Base-by-base conservation (phyloP, 2,329 filamentous ascomycete species). In the Grosmannia huntii region DNA sequence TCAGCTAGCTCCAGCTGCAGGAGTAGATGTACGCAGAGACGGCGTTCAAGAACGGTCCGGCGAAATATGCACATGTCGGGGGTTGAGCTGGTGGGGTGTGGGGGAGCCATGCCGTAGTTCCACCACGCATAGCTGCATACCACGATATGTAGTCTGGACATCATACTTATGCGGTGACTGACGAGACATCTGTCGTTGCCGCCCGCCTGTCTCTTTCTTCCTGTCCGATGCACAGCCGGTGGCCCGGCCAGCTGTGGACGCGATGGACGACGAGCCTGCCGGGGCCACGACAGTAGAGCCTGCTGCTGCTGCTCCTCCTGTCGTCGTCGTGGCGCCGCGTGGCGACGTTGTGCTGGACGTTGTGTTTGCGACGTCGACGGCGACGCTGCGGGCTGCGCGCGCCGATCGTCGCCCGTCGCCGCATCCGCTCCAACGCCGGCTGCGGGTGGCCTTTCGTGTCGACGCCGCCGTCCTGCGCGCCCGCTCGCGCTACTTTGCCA, bases 341-440 rank as follows among this genome's bases (percentile, higher is more conserved):
- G 87, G 87, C 41, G 83, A 90, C 65, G 69, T 89, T 23, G 68
- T 90, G 36, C 76, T 90, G 16, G 77, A 84, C 61, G 78, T 89
- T 41, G 77, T 77, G 9, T 87, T 89, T 65, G 78, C 84, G 61
- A 83, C 80, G 41, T 81, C 77, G 3, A 71, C 69, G 50, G 70
- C 77, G 60, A 75, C 76, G 51, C 72, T 84, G 66, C 72, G 72
- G 57, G 69, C 71, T 28, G 72, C 70, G 60, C 73, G 71, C 59
- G 57, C 54, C 71, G 60, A 61, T 67, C 53, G 62, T 67, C 55
- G 59, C 66, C 59, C 46, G 60, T 55, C 10, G 27, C 27, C 2
- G 19, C 36, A 38, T 2, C 28, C 2, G 28, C 36, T 14, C 12
- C 36, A 16, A 4, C 36, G 36, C 12, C 36, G 14, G 3, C 12